Percentiles rank a stretch among this genome's conserved stretches.
These are phyloP conservation scores for Aspergillus persii DNA, from an alignment of 2,329 filamentous ascomycete species.

Conservation along the genomic window DNA sequence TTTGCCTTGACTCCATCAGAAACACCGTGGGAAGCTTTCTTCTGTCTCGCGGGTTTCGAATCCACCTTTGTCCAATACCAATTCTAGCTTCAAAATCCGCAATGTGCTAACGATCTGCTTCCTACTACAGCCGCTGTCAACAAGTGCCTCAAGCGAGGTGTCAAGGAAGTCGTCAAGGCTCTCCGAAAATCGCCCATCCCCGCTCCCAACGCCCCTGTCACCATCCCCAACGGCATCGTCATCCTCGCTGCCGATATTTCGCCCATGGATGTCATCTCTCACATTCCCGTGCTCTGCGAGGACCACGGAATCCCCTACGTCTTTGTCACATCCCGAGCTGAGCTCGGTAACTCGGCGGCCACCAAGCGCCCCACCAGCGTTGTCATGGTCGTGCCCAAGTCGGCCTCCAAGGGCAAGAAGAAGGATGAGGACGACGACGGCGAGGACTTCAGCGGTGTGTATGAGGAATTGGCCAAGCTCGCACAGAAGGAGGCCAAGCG, in stretches of 20 bases:
- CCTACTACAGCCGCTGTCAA: constrained; percentile 74
- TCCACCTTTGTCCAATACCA: background rate
- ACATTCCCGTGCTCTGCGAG: constrained; percentile 96
- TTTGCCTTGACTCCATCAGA: background rate
- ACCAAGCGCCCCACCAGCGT: constrained; percentile 97
- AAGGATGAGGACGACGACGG: constrained; percentile 44
- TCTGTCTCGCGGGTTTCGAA: background rate
- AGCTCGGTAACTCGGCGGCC: constrained; percentile 87
- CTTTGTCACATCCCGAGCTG: constrained; percentile 87
- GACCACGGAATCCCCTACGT: constrained; percentile 97
- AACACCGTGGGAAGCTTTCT: background rate
- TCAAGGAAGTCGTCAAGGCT: constrained; percentile 98
- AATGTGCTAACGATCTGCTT: constrained; percentile 17
- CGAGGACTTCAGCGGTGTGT: constrained; percentile 53
- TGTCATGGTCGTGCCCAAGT: constrained; percentile 70
- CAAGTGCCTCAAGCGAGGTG: constrained; percentile 93
- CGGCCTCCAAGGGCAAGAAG: constrained; percentile 51
- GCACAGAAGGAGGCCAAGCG: constrained; percentile 58
- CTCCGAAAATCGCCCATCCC: constrained; percentile 84
- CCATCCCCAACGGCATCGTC: constrained; percentile 70
- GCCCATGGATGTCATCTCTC: constrained; percentile 97
- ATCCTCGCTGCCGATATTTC: constrained; percentile 96
- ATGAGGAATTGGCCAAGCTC: constrained; percentile 57
- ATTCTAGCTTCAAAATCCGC: background rate
- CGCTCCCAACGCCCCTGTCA: constrained; percentile 60